Conservation (phyloP, 495 filamentous ascomycete species). For the Aspergillus sclerotiicarbonarius region DNA sequence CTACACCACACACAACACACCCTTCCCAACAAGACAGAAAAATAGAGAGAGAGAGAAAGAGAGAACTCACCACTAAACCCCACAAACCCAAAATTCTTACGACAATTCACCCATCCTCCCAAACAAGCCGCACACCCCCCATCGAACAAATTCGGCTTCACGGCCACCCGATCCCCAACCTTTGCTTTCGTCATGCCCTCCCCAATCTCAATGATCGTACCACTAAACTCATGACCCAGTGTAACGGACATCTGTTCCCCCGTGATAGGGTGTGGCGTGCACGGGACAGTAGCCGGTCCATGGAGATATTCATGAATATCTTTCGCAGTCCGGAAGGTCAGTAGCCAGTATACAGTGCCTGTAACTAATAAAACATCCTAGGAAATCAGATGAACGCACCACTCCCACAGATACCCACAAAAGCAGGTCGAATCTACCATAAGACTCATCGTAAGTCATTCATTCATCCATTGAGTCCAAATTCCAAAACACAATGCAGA, state of each 20-base stretch:
- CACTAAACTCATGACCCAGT: slow-evolving; percentile 63
- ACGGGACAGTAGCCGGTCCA: slow-evolving; percentile 56
- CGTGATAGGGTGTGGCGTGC: slow-evolving; percentile 57
- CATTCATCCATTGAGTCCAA: too few species aligned
- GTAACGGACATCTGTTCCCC: slow-evolving; percentile 54
- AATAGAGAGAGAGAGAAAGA: background rate
- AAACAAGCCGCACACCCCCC: slow-evolving; percentile 53
- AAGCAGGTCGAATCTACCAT: slow-evolving; percentile 33
- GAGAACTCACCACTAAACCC: slow-evolving; percentile 49
- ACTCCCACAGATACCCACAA: slow-evolving; percentile 37
- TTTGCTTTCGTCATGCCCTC: slow-evolving; percentile 48
- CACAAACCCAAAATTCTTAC: slow-evolving; percentile 58
- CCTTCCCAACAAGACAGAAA: background rate
- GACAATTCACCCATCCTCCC: slow-evolving; percentile 53
- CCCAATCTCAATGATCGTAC: slow-evolving; percentile 58
- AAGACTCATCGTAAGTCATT: background rate
- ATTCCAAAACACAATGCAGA: too few species aligned
- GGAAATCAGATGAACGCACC: slow-evolving; percentile 16
- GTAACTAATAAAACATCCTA: too few species aligned
- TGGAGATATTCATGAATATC: slow-evolving; percentile 62
- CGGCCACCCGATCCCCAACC: slow-evolving; percentile 53
- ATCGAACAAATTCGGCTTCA: slow-evolving; percentile 61
- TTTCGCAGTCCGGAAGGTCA: too few species aligned
- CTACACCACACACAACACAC: background rate
- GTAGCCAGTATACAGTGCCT: too few species aligned